A percentile compares a stretch with the other conserved stretches of the same genome.
phyloP scores from a whole-genome alignment of 306 rosid species.

The Oemleria cerasiformis region DNA sequence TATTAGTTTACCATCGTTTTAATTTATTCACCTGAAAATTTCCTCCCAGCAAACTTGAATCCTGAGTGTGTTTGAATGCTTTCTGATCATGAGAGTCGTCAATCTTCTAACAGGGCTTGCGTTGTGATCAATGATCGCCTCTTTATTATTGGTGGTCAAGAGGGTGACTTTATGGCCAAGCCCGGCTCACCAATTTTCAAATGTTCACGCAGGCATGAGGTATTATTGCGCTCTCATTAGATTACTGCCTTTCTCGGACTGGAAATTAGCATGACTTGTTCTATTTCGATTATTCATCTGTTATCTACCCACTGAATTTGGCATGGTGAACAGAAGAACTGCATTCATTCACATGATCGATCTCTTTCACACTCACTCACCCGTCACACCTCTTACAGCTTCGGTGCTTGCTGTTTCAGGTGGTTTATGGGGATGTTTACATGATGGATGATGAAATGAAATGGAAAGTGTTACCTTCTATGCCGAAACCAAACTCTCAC shows the following conservation, averaged over 20 bases:
- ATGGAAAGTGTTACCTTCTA: conserved; percentile 70
- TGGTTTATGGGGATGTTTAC: conserved; percentile 73
- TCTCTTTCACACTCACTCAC: background rate
- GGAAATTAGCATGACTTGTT: too few species aligned
- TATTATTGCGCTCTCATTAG: conserved; percentile 21
- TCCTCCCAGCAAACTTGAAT: background rate
- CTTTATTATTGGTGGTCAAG: conserved; percentile 86
- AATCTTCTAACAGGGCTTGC: conserved; percentile 64
- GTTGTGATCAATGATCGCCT: conserved; percentile 55
- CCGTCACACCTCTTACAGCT: background rate
- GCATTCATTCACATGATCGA: conserved; percentile 3
- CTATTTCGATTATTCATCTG: too few species aligned
- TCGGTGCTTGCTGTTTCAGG: conserved; percentile 42
- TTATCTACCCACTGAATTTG: too few species aligned
- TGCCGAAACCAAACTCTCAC: conserved; percentile 89
- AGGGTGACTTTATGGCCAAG: conserved; percentile 96
- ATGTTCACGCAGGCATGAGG: conserved; percentile 92
- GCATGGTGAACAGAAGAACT: too few species aligned
- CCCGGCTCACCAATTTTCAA: conserved; percentile 93
- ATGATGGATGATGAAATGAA: conserved; percentile 81
- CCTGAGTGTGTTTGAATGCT: background rate
- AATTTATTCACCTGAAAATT: background rate
- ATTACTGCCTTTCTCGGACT: background rate
- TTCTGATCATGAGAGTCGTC: conserved; percentile 14
- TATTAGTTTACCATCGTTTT: background rate